Evolutionary conservation across 192 early-diverging fungal genomes (phyloP), one percentile per base, ranked within the genome.

Genomic region (Irineochytrium annulatum): DNA sequence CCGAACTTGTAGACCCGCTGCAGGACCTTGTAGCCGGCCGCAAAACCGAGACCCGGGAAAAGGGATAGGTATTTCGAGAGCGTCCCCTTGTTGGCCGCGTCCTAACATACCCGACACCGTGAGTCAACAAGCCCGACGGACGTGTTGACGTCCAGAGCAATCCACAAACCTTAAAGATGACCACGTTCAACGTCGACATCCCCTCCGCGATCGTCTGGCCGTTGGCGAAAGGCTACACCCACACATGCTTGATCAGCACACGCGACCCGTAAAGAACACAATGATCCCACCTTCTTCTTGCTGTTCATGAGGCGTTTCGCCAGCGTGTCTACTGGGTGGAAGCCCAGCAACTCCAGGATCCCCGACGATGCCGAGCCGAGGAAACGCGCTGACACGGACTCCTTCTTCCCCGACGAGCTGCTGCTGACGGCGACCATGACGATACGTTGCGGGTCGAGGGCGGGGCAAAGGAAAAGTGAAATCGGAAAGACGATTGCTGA

Each of bases 1-100:
- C 94, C 95, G 62, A 95, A 99, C 56, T 99, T 99, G 86, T 99
- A 99, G 46, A 96, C 82, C 60, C 96, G 85, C 78, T 99, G 96
- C 57, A 90, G 72, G 34, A 99, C 86, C 78, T 99, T 99, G 89
- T 99, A 99, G 4, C 94, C 94, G 33, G 93, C 92, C 22, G 96
- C 96, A 74, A 90, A 95, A 28, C 96, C 96, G 24, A 99, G 81
- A 52, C 96, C 96, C 0, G 96, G 96, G 77, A 99, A 99, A 51
- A 99, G 79, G 1, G 93, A 93, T 3, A 91, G 63, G 71, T 95
- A 99, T 74, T 94, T 96, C 65, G 77, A 66, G 3, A 93, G 43
- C 19, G 85, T 85, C 0, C 88, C 68, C 62, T 86, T 77, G 60
- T 69, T 62, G 26, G 90, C 87, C 2, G 91, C 90, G 45, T 95